phyloP scores from a whole-genome alignment of 2,329 filamentous ascomycete species.

The Cladosporium colombiae region DNA sequence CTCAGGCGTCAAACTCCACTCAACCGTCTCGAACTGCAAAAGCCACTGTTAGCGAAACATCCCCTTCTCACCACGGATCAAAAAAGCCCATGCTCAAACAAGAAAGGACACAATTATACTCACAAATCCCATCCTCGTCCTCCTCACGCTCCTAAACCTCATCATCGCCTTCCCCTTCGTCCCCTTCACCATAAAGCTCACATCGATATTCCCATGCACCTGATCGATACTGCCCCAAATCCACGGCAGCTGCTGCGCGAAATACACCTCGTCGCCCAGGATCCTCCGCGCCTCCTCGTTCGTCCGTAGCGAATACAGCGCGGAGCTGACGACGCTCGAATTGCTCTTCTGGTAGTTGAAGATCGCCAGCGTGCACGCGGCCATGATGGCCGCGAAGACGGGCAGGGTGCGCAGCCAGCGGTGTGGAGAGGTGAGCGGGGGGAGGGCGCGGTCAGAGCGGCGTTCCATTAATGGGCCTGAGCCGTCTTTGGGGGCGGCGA shows the following conservation, averaged over 20 bases:
- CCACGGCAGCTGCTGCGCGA: conserved; percentile 51
- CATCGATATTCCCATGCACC: conserved; percentile 85
- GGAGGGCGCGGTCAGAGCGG: conserved; percentile 55
- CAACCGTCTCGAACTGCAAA: conserved; percentile 75
- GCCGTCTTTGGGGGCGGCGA: conserved; percentile 52
- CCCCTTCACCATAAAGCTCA: conserved; percentile 83
- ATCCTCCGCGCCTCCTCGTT: conserved; percentile 71
- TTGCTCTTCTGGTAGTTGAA: conserved; percentile 99
- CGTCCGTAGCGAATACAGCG: conserved; percentile 87
- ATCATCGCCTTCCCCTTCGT: conserved; percentile 70
- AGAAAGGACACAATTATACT: conserved; percentile 35
- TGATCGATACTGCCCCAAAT: conserved; percentile 77
- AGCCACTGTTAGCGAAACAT: background rate
- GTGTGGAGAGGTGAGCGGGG: conserved; percentile 41
- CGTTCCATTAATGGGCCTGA: conserved; percentile 55
- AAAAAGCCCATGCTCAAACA: background rate
- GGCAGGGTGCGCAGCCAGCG: conserved; percentile 65
- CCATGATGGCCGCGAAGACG: conserved; percentile 73
- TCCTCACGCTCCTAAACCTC: conserved; percentile 76
- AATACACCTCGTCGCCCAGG: conserved; percentile 70
- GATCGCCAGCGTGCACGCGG: conserved; percentile 74
- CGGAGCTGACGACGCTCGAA: conserved; percentile 72
- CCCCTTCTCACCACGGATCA: too few species aligned
- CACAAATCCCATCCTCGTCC: conserved; percentile 61
- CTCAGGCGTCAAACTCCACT: conserved; percentile 79